phyloP scores from a whole-genome alignment of 2,329 filamentous ascomycete species.

The Thelonectria rubi region DNA sequence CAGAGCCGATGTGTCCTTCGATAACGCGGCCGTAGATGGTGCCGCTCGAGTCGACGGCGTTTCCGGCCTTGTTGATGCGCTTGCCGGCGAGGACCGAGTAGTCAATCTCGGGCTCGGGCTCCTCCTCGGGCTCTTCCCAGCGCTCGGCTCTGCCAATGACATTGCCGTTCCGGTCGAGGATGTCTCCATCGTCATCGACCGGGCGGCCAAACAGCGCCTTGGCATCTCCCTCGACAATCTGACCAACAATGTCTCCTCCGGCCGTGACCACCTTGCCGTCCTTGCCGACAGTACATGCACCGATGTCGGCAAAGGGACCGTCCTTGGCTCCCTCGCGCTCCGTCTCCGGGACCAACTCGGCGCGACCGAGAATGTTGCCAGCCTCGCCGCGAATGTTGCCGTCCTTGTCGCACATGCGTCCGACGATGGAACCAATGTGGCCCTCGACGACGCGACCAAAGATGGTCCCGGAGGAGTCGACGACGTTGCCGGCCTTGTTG shows the following conservation, averaged over 20 bases:
- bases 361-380: constrained; percentile 72
- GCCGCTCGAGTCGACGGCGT: constrained; percentile 64
- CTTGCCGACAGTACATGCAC: constrained; percentile 79
- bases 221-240: constrained; percentile 69
- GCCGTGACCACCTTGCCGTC: constrained; percentile 61
- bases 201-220: constrained; percentile 71
- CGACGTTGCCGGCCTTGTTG: constrained; percentile 68
- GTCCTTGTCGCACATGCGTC: constrained; percentile 75
- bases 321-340: constrained; percentile 64
- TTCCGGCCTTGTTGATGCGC: constrained; percentile 75
- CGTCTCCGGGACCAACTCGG: constrained; percentile 57
- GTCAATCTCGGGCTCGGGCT: constrained; percentile 64
- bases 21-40: constrained; percentile 71
- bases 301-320: constrained; percentile 73
- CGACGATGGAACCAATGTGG: constrained; percentile 68
- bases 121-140: constrained; percentile 63
- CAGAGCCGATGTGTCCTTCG: constrained; percentile 70
- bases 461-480: constrained; percentile 66
- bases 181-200: constrained; percentile 75
- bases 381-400: constrained; percentile 76
- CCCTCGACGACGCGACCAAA: constrained; percentile 75
- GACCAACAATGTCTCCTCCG: constrained; percentile 55
- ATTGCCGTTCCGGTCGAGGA: constrained; percentile 74
- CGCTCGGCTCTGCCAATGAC: constrained; percentile 73
- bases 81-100: constrained; percentile 73